Evolutionary conservation across 768 basidiomycete species (phyloP).

Genomic region (Tubosaeta sp.): DNA sequence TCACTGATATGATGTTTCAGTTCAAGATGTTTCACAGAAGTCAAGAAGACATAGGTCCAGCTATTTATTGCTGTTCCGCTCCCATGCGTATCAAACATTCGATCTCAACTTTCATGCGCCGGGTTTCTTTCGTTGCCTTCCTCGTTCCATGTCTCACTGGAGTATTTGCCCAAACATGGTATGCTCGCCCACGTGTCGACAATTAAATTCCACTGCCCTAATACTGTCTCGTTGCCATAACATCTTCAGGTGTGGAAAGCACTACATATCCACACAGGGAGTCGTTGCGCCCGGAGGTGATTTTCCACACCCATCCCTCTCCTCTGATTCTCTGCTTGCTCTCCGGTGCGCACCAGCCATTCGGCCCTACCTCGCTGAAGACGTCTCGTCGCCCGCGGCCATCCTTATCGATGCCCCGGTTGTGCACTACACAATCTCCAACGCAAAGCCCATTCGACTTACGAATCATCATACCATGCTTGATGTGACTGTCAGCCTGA

Average conservation of each 20-base stretch:
- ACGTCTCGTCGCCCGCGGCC: conserved; percentile 38
- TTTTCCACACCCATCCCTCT: conserved; percentile 38
- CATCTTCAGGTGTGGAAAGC: conserved; percentile 48
- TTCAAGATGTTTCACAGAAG: too few relatives aligned
- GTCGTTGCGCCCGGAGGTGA: conserved; percentile 47
- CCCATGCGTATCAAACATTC: background rate
- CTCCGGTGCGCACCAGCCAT: conserved; percentile 42
- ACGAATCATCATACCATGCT: conserved; percentile 21
- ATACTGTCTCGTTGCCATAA: too few relatives aligned
- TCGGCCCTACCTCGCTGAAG: conserved; percentile 47
- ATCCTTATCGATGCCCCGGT: conserved; percentile 53
- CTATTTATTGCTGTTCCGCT: too few relatives aligned
- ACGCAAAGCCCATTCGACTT: conserved; percentile 41
- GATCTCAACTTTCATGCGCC: conserved; percentile 11
- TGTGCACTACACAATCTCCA: conserved; percentile 43
- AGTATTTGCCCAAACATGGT: conserved; percentile 30
- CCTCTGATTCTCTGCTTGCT: conserved; percentile 27
- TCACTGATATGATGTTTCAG: too few relatives aligned
- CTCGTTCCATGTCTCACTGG: conserved; percentile 8
- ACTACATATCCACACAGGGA: conserved; percentile 44
- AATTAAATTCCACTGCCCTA: background rate
- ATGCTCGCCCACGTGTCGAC: background rate
- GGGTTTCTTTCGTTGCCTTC: conserved; percentile 3
- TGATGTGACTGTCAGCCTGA: conserved; percentile 41
- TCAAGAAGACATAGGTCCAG: too few relatives aligned